A percentile compares a stretch with the other conserved stretches of the same genome.
Evolutionary conservation across 2,329 filamentous ascomycete genomes (phyloP).

Genomic region (Venturia asperata): DNA sequence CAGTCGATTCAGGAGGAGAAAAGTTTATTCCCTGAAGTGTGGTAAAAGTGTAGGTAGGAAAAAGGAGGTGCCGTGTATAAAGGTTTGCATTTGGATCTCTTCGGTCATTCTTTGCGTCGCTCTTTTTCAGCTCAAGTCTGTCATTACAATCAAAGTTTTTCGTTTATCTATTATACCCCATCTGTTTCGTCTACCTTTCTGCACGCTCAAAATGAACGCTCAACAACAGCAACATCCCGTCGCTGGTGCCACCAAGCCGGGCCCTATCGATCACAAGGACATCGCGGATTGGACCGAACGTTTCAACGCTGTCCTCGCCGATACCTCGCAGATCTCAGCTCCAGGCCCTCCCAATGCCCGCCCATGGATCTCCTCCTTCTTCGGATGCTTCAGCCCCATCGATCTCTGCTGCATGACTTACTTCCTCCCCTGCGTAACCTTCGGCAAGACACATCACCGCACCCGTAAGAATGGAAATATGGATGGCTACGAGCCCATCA

Average conservation of each 20-base stretch:
- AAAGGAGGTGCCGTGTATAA: not conserved
- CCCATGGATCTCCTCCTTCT: slow-evolving; percentile 23
- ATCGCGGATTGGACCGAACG: slow-evolving; percentile 18
- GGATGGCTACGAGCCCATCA: slow-evolving; percentile 29
- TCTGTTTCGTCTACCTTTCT: not conserved
- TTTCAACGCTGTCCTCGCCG: slow-evolving; percentile 17
- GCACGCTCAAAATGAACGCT: not conserved
- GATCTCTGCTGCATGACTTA: slow-evolving; percentile 28
- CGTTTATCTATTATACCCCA: not conserved
- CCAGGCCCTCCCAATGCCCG: not conserved
- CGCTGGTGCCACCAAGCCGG: not conserved
- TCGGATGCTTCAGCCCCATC: slow-evolving; percentile 26
- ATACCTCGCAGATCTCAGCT: slow-evolving; percentile 1
- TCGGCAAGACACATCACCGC: slow-evolving; percentile 33
- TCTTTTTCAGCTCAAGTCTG: not conserved
- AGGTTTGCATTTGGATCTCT: not conserved
- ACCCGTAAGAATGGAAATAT: slow-evolving; percentile 29
- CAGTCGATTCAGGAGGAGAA: not conserved
- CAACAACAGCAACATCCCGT: not conserved
- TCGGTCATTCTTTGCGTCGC: not conserved
- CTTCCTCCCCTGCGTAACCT: slow-evolving; percentile 32
- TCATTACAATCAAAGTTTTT: not conserved
- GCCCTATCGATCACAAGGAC: slow-evolving; percentile 18
- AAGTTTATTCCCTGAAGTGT: not conserved
- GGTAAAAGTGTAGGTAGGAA: too few species aligned